phyloP scores from a whole-genome alignment of 768 basidiomycete species.

The Piloderma croceum region DNA sequence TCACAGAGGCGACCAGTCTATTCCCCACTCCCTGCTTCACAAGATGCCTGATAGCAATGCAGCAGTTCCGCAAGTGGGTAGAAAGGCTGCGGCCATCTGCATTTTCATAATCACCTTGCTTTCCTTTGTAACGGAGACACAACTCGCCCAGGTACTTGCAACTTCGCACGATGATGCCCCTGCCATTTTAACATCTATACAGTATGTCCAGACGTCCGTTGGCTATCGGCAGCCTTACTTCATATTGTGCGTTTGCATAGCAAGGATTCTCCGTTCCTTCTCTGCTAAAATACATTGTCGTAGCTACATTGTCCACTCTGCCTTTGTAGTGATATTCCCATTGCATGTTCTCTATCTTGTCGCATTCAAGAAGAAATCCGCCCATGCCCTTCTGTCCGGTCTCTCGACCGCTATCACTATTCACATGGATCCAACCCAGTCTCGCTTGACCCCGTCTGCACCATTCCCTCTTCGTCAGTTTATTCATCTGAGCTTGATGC shows the following conservation, averaged over 20 bases:
- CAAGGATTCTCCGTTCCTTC: not conserved
- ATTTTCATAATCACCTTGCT: slow-evolving; percentile 57
- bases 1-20: too few species aligned
- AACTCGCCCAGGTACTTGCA: slow-evolving; percentile 62
- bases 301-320: slow-evolving; percentile 86
- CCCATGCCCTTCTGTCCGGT: slow-evolving; percentile 43
- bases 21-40: too few species aligned
- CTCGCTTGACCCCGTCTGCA: not conserved
- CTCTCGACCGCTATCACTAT: slow-evolving; percentile 41
- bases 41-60: too few species aligned
- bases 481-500: slow-evolving; percentile 6
- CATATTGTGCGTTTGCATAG: slow-evolving; percentile 57
- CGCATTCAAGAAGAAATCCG: slow-evolving; percentile 41
- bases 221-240: slow-evolving; percentile 86
- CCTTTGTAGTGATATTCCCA: slow-evolving; percentile 74
- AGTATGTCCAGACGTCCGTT: slow-evolving; percentile 78
- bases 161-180: not conserved
- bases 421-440: not conserved
- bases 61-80: not conserved
- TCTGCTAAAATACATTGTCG: slow-evolving; percentile 2
- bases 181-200: slow-evolving; percentile 3
- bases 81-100: not conserved
- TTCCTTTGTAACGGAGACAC: slow-evolving; percentile 73
- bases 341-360: slow-evolving; percentile 69
- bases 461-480: slow-evolving; percentile 9